Percentiles rank a stretch among this genome's conserved stretches.
Evolutionary conservation across 2,329 filamentous ascomycete genomes (phyloP).

Genomic region (Fonsecaea multimorphosa): DNA sequence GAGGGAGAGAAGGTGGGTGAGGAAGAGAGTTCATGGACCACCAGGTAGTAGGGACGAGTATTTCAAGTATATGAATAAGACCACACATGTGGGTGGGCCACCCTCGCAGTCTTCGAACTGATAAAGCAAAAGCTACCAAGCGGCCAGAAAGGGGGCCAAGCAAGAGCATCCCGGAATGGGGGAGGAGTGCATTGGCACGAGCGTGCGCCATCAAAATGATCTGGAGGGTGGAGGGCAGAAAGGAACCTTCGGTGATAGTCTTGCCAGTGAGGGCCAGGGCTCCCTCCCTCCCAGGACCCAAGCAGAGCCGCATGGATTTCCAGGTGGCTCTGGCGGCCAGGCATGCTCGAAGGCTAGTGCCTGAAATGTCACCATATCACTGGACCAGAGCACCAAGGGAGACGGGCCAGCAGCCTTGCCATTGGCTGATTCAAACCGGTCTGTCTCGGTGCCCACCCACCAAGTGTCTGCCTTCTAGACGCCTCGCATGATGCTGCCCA

Average conservation of each 20-base stretch:
- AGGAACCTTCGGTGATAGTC: not conserved
- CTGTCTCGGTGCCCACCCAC: not conserved
- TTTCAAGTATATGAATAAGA: slow-evolving; percentile 17
- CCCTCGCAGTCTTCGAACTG: not conserved
- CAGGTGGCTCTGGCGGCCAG: not conserved
- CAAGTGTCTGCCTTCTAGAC: slow-evolving; percentile 8
- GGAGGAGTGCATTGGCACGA: not conserved
- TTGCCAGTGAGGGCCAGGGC: not conserved
- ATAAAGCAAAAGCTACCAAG: slow-evolving; percentile 17
- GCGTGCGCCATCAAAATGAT: slow-evolving; percentile 3
- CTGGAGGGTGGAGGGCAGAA: not conserved
- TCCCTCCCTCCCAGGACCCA: not conserved
- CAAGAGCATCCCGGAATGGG: not conserved
- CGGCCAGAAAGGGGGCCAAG: slow-evolving; percentile 20
- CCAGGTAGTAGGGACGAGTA: not conserved
- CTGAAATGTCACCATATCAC: slow-evolving; percentile 2
- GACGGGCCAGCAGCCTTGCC: not conserved
- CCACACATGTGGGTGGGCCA: slow-evolving; percentile 21
- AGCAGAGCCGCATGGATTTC: slow-evolving; percentile 19
- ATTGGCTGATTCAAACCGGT: slow-evolving; percentile 18
- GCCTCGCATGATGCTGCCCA: slow-evolving; percentile 8
- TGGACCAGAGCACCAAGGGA: slow-evolving; percentile 3
- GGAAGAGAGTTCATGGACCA: not conserved
- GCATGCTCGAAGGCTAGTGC: not conserved
- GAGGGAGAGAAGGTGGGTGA: not conserved